Conservation (phyloP, 2,329 filamentous ascomycete species). For the Monosporascus sp. region DNA sequence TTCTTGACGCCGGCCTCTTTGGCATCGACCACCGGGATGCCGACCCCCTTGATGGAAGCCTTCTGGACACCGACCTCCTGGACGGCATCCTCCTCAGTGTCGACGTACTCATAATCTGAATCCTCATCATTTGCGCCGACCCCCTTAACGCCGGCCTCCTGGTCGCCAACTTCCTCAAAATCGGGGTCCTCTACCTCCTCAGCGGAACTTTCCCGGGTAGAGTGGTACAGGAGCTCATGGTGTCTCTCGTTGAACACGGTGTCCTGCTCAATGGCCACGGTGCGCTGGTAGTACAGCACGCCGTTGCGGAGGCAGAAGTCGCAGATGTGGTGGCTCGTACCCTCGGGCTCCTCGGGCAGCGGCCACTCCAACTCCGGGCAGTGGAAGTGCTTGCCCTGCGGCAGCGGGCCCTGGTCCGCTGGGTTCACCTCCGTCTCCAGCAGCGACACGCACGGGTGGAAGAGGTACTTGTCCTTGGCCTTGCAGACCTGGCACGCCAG, state of each 20-base stretch:
- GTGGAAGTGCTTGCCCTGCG: conserved; percentile 2
- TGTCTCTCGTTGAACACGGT: neutral
- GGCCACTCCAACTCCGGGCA: conserved; percentile 13
- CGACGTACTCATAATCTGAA: no score
- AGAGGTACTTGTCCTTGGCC: conserved; percentile 1
- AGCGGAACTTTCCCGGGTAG: neutral
- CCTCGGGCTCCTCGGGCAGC: neutral
- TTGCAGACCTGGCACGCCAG: conserved; percentile 5
- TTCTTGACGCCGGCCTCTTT: no score
- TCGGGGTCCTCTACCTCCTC: neutral
- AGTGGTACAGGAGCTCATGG: neutral
- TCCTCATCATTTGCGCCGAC: no score
- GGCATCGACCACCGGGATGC: no score
- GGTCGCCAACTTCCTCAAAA: neutral
- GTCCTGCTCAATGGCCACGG: neutral
- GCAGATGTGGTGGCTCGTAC: conserved; percentile 5
- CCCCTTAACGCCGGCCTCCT: neutral
- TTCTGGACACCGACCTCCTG: no score
- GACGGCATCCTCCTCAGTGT: no score
- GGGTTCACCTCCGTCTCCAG: neutral
- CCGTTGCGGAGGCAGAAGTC: conserved; percentile 8
- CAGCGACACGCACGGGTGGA: conserved; percentile 4
- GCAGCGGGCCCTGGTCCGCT: neutral
- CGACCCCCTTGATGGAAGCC: no score
- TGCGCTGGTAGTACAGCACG: neutral